phyloP scores from a whole-genome alignment of 768 basidiomycete species.

The Naematelia aurantialba region DNA sequence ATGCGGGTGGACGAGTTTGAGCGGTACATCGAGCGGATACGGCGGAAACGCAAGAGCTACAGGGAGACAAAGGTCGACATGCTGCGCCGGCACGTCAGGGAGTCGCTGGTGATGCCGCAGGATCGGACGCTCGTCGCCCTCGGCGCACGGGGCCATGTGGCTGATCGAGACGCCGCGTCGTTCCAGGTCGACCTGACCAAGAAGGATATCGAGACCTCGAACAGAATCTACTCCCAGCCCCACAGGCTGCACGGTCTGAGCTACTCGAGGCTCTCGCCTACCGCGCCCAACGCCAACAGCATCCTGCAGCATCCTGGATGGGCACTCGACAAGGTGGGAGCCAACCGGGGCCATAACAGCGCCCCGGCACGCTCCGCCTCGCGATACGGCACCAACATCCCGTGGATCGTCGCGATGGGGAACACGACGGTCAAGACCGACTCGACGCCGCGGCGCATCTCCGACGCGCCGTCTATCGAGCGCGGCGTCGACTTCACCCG shows the following conservation, averaged over 20 bases:
- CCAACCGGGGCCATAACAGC: neutral
- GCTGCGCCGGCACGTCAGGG: neutral
- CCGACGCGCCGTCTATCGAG: neutral
- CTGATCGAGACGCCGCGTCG: constrained; percentile 4
- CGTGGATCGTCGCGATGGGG: neutral
- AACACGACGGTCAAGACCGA: neutral
- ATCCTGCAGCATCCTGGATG: neutral
- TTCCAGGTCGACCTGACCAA: constrained; percentile 13
- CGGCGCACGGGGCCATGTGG: neutral
- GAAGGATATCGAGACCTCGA: constrained; percentile 32
- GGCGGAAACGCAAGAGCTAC: constrained; percentile 8
- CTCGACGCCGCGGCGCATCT: neutral
- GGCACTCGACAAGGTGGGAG: neutral
- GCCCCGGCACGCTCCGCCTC: neutral
- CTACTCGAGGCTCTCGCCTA: neutral
- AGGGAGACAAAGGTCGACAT: neutral
- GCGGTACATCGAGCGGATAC: constrained; percentile 26
- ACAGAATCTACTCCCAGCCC: constrained; percentile 3
- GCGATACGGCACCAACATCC: neutral
- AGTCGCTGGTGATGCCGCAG: constrained; percentile 1
- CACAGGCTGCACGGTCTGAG: neutral
- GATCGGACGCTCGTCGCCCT: constrained; percentile 24
- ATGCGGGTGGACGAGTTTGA: constrained; percentile 35
- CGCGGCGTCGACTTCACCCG: neutral
- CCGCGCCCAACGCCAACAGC: neutral